Base-by-base conservation (phyloP, 768 basidiomycete species). In the Boletus speciosus region DNA sequence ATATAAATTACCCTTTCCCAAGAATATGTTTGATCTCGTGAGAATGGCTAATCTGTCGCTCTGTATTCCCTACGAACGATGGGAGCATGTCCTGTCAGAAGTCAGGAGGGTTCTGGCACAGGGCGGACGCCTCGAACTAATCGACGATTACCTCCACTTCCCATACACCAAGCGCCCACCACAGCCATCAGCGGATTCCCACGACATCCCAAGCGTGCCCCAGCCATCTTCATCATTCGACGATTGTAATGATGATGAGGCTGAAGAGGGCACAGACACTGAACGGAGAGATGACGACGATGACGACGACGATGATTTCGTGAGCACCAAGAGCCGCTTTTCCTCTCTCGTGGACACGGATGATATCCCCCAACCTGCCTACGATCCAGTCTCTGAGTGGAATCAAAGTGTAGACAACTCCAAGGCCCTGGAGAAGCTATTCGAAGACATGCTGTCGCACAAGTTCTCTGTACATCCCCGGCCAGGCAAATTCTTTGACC, bases 81-180 rank as follows among this genome's bases (percentile, higher is more conserved):
- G 90, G 90, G 71, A 77, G 32, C 69, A 70, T 16, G 71, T 92
- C 11, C 53, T 92, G 19, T 58, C 64, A 0, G 86, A 93, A 76
- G 79, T 78, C 5, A 67, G 76, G 15, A 84, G 90, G 25, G 77
- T 92, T 10, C 74, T 92, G 14, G 72, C 70, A 12, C 74, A 74
- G 6, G 80, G 76, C 15, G 90, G 90, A 4, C 78, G 80, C 9
- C 71, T 92, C 3, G 90, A 93, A 66, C 61, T 90, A 45, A 81
- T 92, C 47, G 86, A 90, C 67, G 89, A 92, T 66, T 72, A 85
- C 60, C 71, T 87, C 34, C 66, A 79, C 58, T 89, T 88, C 61
- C 84, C 88, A 1, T 82, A 81, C 54, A 73, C 77, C 16, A 70
- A 65, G 46, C 45, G n/a, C 35, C 61, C 57, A 38, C 64, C 53